Base-by-base conservation (phyloP, 257 asterid genomes). In the Cruciata laevipes region DNA sequence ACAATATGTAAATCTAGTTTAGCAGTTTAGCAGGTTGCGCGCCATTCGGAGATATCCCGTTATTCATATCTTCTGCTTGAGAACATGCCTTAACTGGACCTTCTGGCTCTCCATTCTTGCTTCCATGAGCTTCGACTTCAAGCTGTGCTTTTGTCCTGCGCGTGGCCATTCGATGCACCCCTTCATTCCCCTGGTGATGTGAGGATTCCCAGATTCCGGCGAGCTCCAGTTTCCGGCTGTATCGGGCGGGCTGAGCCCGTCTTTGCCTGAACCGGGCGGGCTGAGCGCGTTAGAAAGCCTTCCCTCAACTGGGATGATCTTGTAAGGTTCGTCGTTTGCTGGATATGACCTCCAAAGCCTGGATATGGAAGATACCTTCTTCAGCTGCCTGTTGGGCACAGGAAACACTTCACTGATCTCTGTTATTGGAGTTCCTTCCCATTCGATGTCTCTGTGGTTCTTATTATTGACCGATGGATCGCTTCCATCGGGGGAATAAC, bases 141-240 rank as follows among this genome's bases (percentile, higher is more conserved):
- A 78, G 66, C 94, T 92, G 61, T 75, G 76, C 77, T 86, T 89
- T 67, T 84, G 96, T 6, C 76, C 82, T 4, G 78, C 68, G 0
- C 86, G 81, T 9, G 97, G 89, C 97, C 97, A 87, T 37, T 92
- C 97, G 0, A 89, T 89, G 84, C 96, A 87, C 44, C 97, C 98
- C 78, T 89, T 91, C 86, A 78, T 87, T 12, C 88, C 88, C 2
- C 87, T 89, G 55, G 71, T 79, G n/a, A 83, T 63, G 42, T 86
- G 93, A 17, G 91, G 90, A 69, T 86, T 83, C 21, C 78, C 82
- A 0, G 83, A 75, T 62, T 86, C 95, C 0, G 89, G 85, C 0
- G 96, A 83, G 83, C 88, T 87, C 90, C 86, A 85, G 13, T 86
- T 84, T 13, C 87, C 92, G 2, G 81, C 68, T 63, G 83, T 58